Evolutionary conservation across 2,329 filamentous ascomycete genomes (phyloP), one percentile per base, ranked within the genome.

Genomic region (Elsinoe arachidis): DNA sequence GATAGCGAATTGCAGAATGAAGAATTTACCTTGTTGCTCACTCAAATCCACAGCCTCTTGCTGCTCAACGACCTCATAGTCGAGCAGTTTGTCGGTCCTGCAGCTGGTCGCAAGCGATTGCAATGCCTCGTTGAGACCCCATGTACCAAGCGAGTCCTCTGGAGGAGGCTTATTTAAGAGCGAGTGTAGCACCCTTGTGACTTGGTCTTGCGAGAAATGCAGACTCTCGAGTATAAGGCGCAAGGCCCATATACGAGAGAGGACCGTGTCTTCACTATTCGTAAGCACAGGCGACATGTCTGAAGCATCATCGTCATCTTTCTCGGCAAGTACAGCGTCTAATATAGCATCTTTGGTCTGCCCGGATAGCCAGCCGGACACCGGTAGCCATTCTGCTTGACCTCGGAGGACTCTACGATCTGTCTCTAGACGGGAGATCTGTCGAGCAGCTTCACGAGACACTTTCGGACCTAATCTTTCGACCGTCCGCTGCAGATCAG

Each of bases 71-170:
- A 26, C 33, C 34, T 71, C 69, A 57, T 70, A 71, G 12, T 70
- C 67, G 55, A 62, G 58, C 19, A 70, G 60, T 51, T 68, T 65
- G 19, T 60, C 62, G 23, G 57, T 37, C 12, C 79, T 74, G 64
- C 86, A 88, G 67, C 93, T 82, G 62, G 88, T 76, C n/a, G 90
- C 88, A 56, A 97, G 79, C 89, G 90, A 96, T 64, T 96, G 89
- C 17, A 99, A 70, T 23, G 88, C 84, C 71, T 96, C 91, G 60
- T 95, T 86, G 35, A 97, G 74, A 9, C 91, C 90, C 88, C 90
- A 95, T 12, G 90, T 80, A n/a, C 41, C 41, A 12, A 46, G 19
- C 43, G 79, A 79, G 61, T 83, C 84, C 30, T 71, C 69, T 58
- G 70, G 65, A 12, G 84, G 78, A 26, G 83, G 83, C 62, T 87